Evolutionary conservation across 371 early-diverging fungal species (phyloP), one percentile per base, ranked within the genome.

Genomic region (Basidiobolus meristosporus): DNA sequence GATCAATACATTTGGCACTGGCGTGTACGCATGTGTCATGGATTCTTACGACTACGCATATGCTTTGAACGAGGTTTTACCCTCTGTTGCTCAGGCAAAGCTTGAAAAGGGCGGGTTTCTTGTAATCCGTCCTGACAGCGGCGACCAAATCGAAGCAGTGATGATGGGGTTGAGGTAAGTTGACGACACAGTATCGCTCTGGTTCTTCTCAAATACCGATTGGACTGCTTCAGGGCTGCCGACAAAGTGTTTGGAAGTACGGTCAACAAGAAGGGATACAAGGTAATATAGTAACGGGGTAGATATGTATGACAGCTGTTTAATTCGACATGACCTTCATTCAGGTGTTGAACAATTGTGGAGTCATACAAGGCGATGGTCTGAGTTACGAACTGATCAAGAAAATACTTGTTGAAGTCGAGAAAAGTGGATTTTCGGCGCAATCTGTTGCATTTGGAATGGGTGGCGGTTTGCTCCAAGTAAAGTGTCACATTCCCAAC

Each of bases 291-390:
- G 31, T 9, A 7, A 0, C 28, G 12, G 7, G 30, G 9, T 40
- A 40, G 46, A 19, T 12, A n/a, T 14, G 3, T 15, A 40, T 14
- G 15, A 36, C 3, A 48, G 50, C 51, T 50, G 2, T 19, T 48
- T 2, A 44, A 39, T 34, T 17, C 43, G n/a, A 14, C 15, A 10
- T 28, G 11, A 23, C 31, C 33, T 10, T 34, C 11, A 10, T 28
- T 22, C 14, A 44, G 46, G 36, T 65, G 0, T 28, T 71, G 11
- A 37, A 48, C 1, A 65, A 65, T 3, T 68, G 65, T 26, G 60
- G 71, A 34, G 76, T 87, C 19, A 78, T 87, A 43, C 85, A 87
- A 47, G 85, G 88, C 31, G 88, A 87, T 44, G 84, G 77, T 14
- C 68, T 87, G 20, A 68, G 54, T n/a, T 51, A 57, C 23, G 31